Conservation (phyloP, 139 green algal species). For the Asterochloris erici region DNA sequence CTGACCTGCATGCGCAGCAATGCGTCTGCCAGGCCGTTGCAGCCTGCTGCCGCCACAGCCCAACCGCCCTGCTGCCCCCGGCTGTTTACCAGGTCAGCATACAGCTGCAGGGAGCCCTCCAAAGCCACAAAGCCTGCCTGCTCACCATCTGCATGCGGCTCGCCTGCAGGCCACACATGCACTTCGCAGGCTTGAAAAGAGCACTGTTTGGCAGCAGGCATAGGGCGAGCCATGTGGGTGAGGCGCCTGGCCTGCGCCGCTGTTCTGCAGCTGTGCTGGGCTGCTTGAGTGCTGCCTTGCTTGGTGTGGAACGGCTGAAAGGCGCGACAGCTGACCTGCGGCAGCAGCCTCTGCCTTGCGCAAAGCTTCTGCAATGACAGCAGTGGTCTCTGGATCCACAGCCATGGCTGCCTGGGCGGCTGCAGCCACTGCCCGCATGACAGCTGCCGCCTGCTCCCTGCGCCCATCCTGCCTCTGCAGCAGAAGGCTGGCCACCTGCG, state of each 20-base stretch:
- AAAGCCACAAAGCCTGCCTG: slow-evolving; percentile 21
- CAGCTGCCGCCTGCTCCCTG: neutral
- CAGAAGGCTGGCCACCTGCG: slow-evolving; percentile 9
- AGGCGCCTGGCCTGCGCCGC: too few relatives aligned
- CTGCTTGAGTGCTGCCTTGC: too few relatives aligned
- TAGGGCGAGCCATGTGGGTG: too few relatives aligned
- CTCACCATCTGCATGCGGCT: slow-evolving; percentile 4
- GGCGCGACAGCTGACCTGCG: neutral
- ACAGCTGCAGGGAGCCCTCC: slow-evolving; percentile 20
- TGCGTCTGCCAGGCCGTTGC: slow-evolving; percentile 11
- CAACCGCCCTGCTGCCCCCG: neutral
- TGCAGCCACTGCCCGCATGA: slow-evolving; percentile 13
- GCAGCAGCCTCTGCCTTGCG: slow-evolving; percentile 1
- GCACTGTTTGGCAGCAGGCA: too few relatives aligned
- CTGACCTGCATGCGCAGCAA: slow-evolving; percentile 20
- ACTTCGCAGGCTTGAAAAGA: too few relatives aligned
- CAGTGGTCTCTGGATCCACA: slow-evolving; percentile 18
- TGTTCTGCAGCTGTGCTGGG: too few relatives aligned
- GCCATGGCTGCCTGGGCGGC: slow-evolving; percentile 17
- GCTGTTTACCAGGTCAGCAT: slow-evolving; percentile 13
- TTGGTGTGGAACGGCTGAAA: too few relatives aligned
- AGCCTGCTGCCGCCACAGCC: slow-evolving; percentile 15
- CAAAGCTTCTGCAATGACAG: slow-evolving; percentile 11
- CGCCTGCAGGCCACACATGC: too few relatives aligned
- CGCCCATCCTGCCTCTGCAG: slow-evolving; percentile 3